Conservation (phyloP, 352 stramenopile species). For the Globisporangium irregulare region DNA sequence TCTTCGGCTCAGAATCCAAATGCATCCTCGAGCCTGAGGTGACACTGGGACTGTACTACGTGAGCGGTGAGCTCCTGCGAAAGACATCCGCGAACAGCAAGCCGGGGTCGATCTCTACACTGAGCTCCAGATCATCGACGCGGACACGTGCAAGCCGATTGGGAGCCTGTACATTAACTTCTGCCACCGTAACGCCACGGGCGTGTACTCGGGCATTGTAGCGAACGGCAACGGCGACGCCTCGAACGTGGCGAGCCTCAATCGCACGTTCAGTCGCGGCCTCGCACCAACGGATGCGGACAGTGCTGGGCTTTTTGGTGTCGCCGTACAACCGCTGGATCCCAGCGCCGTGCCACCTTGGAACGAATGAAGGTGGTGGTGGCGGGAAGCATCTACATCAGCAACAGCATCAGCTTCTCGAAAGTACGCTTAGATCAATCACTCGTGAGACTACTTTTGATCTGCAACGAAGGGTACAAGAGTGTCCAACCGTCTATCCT, state of each 20-base stretch:
- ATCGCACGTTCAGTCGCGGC: constrained; percentile 14
- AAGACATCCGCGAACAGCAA: constrained; percentile 15
- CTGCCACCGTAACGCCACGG: constrained; percentile 19
- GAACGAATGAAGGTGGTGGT: not conserved
- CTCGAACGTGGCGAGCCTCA: constrained; percentile 1
- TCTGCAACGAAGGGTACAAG: no score
- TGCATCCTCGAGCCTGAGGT: constrained; percentile 19
- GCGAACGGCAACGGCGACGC: constrained; percentile 9
- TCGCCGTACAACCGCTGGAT: constrained; percentile 7
- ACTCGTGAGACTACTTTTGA: no score
- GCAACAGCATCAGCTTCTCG: no score
- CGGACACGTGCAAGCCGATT: constrained; percentile 15
- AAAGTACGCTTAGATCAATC: no score
- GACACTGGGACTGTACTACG: constrained; percentile 16
- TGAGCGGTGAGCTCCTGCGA: constrained; percentile 14
- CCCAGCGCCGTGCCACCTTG: not conserved
- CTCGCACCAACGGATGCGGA: constrained; percentile 1
- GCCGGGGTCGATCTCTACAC: constrained; percentile 7
- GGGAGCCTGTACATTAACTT: constrained; percentile 17
- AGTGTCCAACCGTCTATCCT: no score
- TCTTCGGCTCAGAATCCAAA: constrained; percentile 12
- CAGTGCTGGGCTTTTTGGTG: not conserved
- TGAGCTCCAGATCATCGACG: constrained; percentile 19
- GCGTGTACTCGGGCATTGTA: constrained; percentile 14
- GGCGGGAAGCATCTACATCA: no score